A percentile compares a stretch with the other conserved stretches of the same genome.
phyloP scores from a whole-genome alignment of 78 protist species.

The Cavenderia fasciculata region DNA sequence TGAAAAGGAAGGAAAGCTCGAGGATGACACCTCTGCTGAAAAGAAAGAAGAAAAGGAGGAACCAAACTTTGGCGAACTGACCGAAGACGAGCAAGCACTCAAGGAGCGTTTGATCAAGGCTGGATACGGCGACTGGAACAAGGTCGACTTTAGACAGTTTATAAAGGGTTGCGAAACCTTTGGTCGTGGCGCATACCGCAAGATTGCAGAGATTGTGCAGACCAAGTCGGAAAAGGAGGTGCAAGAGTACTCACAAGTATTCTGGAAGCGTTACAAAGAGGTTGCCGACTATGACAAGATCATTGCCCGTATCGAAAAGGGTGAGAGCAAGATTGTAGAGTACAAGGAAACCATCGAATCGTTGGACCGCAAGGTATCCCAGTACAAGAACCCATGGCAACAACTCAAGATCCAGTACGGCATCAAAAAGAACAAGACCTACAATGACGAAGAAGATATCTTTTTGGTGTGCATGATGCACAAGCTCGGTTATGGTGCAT shows the following conservation, averaged over 20 bases:
- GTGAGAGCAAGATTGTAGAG: slow-evolving; percentile 67
- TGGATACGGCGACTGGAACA: slow-evolving; percentile 83
- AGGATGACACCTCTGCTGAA: not conserved
- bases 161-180: slow-evolving; percentile 79
- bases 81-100: slow-evolving; percentile 40
- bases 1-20: not conserved
- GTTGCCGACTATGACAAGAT: slow-evolving; percentile 78
- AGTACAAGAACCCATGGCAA: slow-evolving; percentile 81
- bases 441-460: slow-evolving; percentile 85
- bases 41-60: slow-evolving; percentile 32
- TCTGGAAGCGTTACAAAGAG: slow-evolving; percentile 67
- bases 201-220: slow-evolving; percentile 61
- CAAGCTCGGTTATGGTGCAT: slow-evolving; percentile 85
- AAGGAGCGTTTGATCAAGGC: slow-evolving; percentile 29
- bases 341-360: slow-evolving; percentile 30
- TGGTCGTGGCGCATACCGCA: slow-evolving; percentile 72
- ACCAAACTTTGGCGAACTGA: slow-evolving; percentile 51
- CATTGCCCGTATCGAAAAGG: slow-evolving; percentile 71
- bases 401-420: slow-evolving; percentile 74
- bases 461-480: slow-evolving; percentile 83
- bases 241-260: slow-evolving; percentile 57
- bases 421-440: slow-evolving; percentile 62
- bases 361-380: slow-evolving; percentile 58
- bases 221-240: slow-evolving; percentile 82
- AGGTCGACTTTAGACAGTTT: slow-evolving; percentile 72